phyloP scores from a whole-genome alignment of 257 asterid genomes.

The Solanum microdontum region DNA sequence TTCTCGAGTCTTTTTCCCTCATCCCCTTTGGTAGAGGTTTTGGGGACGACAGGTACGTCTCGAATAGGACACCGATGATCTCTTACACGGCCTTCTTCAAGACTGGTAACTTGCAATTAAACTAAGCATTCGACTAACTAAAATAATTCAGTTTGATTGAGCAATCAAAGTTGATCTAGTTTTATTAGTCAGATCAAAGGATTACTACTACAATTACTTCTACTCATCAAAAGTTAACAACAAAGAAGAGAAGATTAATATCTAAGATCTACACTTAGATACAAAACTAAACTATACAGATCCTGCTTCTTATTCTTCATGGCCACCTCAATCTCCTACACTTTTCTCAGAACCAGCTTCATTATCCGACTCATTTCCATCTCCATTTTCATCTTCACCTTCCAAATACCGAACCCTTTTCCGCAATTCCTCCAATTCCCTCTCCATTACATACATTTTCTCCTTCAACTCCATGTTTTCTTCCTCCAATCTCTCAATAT shows the following conservation, averaged over 20 bases:
- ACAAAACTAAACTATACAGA: not conserved
- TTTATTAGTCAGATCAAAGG: not conserved
- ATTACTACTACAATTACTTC: not conserved
- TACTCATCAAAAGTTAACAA: not conserved
- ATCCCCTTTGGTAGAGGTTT: no score
- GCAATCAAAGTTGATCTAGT: not conserved
- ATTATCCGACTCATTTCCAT: slow-evolving; percentile 8
- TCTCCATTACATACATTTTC: slow-evolving; percentile 34
- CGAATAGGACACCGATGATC: not conserved
- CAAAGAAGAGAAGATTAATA: not conserved
- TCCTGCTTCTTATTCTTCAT: not conserved
- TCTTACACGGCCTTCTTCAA: not conserved
- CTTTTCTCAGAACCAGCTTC: slow-evolving; percentile 15
- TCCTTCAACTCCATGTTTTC: slow-evolving; percentile 47
- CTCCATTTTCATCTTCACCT: slow-evolving; percentile 6
- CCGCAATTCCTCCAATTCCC: slow-evolving; percentile 34
- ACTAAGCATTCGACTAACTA: not conserved
- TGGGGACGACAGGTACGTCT: no score
- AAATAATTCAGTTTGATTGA: not conserved
- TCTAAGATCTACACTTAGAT: not conserved
- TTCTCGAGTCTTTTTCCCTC: not conserved
- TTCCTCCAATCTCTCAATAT: slow-evolving; percentile 40
- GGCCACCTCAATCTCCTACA: slow-evolving; percentile 14
- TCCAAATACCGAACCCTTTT: slow-evolving; percentile 28
- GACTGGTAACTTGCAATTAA: not conserved